Evolutionary conservation across 257 asterid species (phyloP).

Genomic region (Nicotiana otophora): DNA sequence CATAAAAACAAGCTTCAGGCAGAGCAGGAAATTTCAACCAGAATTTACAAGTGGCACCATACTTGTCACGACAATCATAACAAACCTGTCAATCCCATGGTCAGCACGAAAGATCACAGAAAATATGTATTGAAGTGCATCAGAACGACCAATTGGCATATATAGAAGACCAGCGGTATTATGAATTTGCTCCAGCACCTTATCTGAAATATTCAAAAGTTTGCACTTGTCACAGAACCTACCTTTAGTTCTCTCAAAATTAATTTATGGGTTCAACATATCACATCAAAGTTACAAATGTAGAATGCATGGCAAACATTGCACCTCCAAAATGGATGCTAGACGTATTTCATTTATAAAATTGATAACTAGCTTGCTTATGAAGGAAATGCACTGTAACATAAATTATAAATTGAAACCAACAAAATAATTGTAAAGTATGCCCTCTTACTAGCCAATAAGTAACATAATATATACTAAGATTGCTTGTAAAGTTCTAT

Average conservation of each 20-base stretch:
- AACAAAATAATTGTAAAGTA: not conserved
- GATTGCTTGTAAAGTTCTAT: not conserved
- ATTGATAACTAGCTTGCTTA: not conserved
- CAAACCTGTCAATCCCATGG: conserved; percentile 89
- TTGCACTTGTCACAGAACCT: conserved; percentile 12
- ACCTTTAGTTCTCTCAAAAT: not conserved
- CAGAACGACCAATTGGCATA: conserved; percentile 84
- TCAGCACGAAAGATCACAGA: conserved; percentile 72
- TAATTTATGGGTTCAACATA: no score
- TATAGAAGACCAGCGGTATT: conserved; percentile 81
- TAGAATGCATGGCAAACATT: not conserved
- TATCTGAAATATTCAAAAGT: conserved; percentile 47
- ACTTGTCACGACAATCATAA: not conserved
- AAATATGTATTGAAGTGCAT: conserved; percentile 81
- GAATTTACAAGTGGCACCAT: not conserved
- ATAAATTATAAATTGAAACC: not conserved
- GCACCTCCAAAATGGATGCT: not conserved
- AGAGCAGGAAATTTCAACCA: not conserved
- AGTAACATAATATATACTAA: not conserved
- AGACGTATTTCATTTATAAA: no score
- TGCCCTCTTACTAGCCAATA: not conserved
- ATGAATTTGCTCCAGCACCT: conserved; percentile 72
- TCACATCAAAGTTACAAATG: no score
- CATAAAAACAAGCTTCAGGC: not conserved
- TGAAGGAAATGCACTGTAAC: not conserved